These are phyloP conservation scores for Puccinia hordei DNA, from an alignment of 1,284 basidiomycete genomes.

Conservation along the genomic window DNA sequence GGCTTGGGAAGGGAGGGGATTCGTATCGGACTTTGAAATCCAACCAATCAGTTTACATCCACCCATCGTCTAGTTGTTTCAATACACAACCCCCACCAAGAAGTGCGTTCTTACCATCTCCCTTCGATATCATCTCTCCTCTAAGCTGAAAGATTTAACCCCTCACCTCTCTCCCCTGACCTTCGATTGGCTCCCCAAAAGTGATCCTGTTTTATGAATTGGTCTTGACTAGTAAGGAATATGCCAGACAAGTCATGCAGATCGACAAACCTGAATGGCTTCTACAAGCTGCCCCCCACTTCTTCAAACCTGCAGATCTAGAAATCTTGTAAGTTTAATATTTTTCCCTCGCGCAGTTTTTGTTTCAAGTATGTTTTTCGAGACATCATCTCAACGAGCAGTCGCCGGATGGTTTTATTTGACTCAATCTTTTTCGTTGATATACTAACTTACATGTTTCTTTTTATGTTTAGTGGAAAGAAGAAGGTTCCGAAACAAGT, in stretches of 20 bases:
- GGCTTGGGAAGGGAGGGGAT: slow-evolving; percentile 57
- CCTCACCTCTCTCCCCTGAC: not conserved
- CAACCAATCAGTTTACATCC: slow-evolving; percentile 91
- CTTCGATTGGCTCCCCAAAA: not conserved
- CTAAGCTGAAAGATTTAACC: not conserved
- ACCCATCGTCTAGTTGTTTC: slow-evolving; percentile 92
- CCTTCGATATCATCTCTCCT: not conserved
- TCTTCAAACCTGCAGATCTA: slow-evolving; percentile 70
- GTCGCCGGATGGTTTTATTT: too few relatives aligned
- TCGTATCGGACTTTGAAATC: slow-evolving; percentile 75
- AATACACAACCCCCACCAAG: slow-evolving; percentile 90
- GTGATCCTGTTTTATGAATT: slow-evolving; percentile 90
- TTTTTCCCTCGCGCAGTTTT: not conserved
- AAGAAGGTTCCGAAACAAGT: slow-evolving; percentile 47
- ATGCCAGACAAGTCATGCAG: slow-evolving; percentile 86
- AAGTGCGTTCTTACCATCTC: slow-evolving; percentile 57
- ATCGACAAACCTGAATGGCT: slow-evolving; percentile 87
- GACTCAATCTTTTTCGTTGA: not conserved
- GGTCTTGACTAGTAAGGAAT: slow-evolving; percentile 66
- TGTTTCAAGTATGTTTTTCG: not conserved
- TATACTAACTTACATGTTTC: not conserved
- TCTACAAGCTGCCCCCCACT: slow-evolving; percentile 90
- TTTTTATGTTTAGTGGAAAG: slow-evolving; percentile 30
- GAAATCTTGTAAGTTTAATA: slow-evolving; percentile 36
- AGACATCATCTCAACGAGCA: not conserved